Evolutionary conservation across 352 stramenopile species (phyloP).

Genomic region (Saprolegnia diclina): DNA sequence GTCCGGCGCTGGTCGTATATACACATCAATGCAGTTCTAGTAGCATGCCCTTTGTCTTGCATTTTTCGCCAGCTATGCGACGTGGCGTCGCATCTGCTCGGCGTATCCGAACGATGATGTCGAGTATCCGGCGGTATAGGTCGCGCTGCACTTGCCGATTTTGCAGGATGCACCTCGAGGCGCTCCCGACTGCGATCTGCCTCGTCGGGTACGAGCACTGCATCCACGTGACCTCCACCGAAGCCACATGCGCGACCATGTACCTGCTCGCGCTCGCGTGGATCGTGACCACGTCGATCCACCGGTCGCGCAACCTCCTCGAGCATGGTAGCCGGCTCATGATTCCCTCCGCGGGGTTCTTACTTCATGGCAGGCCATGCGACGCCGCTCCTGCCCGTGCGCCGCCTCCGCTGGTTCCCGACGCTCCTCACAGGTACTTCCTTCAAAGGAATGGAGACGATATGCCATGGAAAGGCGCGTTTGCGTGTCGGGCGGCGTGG

Average conservation of each 20-base stretch:
- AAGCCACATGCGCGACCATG: neutral
- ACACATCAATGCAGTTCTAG: neutral
- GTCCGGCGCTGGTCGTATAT: neutral
- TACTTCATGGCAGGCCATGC: constrained; percentile 40
- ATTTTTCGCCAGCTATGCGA: neutral
- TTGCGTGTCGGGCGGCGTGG: constrained; percentile 36
- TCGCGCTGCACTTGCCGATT: neutral
- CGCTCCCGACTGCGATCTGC: constrained; percentile 1
- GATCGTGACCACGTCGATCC: constrained; percentile 17
- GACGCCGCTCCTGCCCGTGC: constrained; percentile 71
- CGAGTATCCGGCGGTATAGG: neutral
- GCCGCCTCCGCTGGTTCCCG: constrained; percentile 78
- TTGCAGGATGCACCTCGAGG: neutral
- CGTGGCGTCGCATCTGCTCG: too few relatives aligned
- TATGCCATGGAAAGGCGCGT: constrained; percentile 21
- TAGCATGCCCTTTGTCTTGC: constrained; percentile 8
- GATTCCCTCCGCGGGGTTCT: neutral
- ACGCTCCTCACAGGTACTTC: constrained; percentile 72
- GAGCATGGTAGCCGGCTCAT: constrained; percentile 6
- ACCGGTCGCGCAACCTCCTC: constrained; percentile 19
- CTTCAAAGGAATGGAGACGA: constrained; percentile 43
- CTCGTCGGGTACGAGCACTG: constrained; percentile 16
- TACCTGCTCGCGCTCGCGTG: constrained; percentile 6
- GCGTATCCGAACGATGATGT: neutral
- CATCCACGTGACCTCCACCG: constrained; percentile 6